phyloP scores from a whole-genome alignment of 345 rosid species.

The Passiflora organensis region DNA sequence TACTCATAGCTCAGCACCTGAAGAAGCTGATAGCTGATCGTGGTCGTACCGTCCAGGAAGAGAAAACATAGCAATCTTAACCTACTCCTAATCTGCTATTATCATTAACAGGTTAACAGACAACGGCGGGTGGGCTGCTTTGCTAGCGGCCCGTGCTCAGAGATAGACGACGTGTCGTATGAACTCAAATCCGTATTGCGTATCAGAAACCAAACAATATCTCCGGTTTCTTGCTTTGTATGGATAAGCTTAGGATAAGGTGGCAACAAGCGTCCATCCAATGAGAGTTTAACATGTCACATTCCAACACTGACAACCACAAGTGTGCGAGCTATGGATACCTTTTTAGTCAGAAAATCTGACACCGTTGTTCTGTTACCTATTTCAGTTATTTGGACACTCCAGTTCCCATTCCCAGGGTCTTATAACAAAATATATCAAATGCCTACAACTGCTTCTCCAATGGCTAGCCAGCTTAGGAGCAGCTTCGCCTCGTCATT shows the following conservation, averaged over 20 bases:
- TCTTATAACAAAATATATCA: constrained; percentile 4
- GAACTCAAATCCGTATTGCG: too few species aligned
- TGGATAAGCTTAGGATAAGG: constrained; percentile 42
- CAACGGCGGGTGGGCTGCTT: too few species aligned
- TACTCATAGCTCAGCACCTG: too few species aligned
- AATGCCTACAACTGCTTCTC: constrained; percentile 64
- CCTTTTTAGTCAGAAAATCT: constrained; percentile 3
- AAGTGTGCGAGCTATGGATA: constrained; percentile 18
- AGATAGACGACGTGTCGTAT: too few species aligned
- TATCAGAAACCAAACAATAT: neutral
- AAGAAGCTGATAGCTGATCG: too few species aligned
- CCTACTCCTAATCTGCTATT: too few species aligned
- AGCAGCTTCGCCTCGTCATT: constrained; percentile 60
- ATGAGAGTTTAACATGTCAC: constrained; percentile 22
- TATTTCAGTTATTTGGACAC: constrained; percentile 3
- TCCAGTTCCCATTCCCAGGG: neutral
- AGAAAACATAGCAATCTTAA: too few species aligned
- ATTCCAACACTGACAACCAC: constrained; percentile 31
- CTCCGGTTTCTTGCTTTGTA: too few species aligned
- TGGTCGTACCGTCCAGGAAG: too few species aligned
- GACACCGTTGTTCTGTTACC: neutral
- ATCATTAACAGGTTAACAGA: too few species aligned
- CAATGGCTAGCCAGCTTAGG: constrained; percentile 85
- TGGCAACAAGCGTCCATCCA: constrained; percentile 19
- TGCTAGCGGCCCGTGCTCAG: too few species aligned